Percentiles rank a stretch among this genome's conserved stretches.
phyloP scores from a whole-genome alignment of 805 yeast genomes.

The Barnettozyma vustinii region DNA sequence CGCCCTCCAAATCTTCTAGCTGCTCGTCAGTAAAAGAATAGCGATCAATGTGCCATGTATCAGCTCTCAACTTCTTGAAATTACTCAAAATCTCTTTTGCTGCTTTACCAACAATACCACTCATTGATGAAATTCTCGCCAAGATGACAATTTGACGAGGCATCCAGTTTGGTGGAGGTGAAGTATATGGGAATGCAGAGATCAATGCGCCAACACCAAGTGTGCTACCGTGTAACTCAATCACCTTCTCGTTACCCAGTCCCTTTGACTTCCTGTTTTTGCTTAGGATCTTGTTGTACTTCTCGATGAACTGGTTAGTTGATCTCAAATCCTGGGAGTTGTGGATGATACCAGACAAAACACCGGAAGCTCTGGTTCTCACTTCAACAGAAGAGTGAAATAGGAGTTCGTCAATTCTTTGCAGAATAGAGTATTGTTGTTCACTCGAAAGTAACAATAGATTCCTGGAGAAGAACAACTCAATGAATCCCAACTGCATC shows the following conservation, averaged over 20 bases:
- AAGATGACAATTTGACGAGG: constrained; percentile 66
- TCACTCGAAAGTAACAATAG: constrained; percentile 44
- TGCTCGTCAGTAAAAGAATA: constrained; percentile 70
- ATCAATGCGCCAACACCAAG: constrained; percentile 85
- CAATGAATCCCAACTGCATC: constrained; percentile 63
- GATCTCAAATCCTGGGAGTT: constrained; percentile 33
- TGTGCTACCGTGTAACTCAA: constrained; percentile 74
- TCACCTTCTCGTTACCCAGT: constrained; percentile 36
- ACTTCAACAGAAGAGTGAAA: constrained; percentile 67
- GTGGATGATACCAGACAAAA: constrained; percentile 79
- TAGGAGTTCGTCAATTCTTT: constrained; percentile 46
- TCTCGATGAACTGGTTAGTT: constrained; percentile 36
- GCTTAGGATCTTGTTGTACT: constrained; percentile 23
- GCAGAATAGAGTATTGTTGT: constrained; percentile 47
- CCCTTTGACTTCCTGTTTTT: constrained; percentile 28
- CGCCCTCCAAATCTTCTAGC: constrained; percentile 90
- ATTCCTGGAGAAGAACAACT: constrained; percentile 66
- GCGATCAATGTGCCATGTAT: constrained; percentile 92
- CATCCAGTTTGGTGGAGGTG: constrained; percentile 91
- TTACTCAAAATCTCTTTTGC: constrained; percentile 77
- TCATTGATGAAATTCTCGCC: constrained; percentile 67
- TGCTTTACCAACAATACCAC: constrained; percentile 75
- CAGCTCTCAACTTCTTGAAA: constrained; percentile 89
- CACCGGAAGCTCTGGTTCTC: constrained; percentile 63
- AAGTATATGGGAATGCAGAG: constrained; percentile 81